Percentiles rank a stretch among this genome's conserved stretches.
Evolutionary conservation across 2,329 filamentous ascomycete genomes (phyloP).

Genomic region (Trichophyton equinum): DNA sequence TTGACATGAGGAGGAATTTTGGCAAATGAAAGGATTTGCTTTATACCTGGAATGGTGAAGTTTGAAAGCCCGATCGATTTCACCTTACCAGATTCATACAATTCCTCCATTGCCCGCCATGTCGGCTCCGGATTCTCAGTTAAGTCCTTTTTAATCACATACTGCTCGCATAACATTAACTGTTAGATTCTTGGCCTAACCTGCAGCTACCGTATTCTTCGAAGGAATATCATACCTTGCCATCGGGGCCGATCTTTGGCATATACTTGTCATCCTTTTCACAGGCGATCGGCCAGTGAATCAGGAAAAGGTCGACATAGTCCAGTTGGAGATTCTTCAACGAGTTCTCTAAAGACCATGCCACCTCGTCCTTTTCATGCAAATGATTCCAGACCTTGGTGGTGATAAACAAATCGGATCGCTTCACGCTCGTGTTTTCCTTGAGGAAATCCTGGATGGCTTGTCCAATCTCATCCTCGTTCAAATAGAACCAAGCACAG

Average conservation of each 20-base stretch:
- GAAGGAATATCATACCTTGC: conserved; percentile 30
- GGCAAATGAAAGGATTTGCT: conserved; percentile 15
- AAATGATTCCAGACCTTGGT: conserved; percentile 57
- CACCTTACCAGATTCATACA: conserved; percentile 45
- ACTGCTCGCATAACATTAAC: conserved; percentile 39
- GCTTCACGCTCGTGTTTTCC: conserved; percentile 47
- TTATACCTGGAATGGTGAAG: conserved; percentile 12
- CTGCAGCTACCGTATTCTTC: background rate
- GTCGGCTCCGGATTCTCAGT: conserved; percentile 52
- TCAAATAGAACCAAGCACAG: conserved; percentile 44
- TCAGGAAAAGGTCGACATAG: conserved; percentile 58
- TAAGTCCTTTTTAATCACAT: conserved; percentile 50
- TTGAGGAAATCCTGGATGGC: conserved; percentile 40
- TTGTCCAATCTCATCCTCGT: conserved; percentile 51
- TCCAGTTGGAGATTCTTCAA: conserved; percentile 51
- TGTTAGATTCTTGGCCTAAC: conserved; percentile 12
- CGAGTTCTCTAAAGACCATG: conserved; percentile 47
- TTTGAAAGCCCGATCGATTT: conserved; percentile 52
- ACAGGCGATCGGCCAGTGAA: conserved; percentile 49
- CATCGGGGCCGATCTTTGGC: conserved; percentile 40
- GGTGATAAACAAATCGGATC: conserved; percentile 53
- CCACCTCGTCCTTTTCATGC: conserved; percentile 42
- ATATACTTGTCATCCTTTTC: conserved; percentile 38
- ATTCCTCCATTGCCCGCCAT: conserved; percentile 55
- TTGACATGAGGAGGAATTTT: conserved; percentile 38